Evolutionary conservation across 2,329 filamentous ascomycete genomes (phyloP).

Genomic region (Microcyclosporella mali): DNA sequence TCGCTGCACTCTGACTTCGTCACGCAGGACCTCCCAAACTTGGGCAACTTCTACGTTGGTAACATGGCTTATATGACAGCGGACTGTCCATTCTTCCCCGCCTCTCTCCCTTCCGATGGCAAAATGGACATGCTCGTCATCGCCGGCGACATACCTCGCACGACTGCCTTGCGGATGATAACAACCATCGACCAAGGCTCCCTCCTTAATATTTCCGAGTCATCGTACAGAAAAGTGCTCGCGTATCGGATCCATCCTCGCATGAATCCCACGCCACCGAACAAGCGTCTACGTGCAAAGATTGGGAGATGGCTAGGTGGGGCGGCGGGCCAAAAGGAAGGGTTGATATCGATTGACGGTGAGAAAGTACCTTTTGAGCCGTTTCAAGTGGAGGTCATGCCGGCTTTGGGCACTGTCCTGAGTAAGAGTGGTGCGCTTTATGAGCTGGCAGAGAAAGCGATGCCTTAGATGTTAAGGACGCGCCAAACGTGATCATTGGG

Average conservation of each 20-base stretch:
- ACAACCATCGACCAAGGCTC: conserved; percentile 63
- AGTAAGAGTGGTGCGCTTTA: conserved; percentile 67
- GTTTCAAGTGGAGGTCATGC: conserved; percentile 86
- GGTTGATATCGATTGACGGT: conserved; percentile 91
- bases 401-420: conserved; percentile 74
- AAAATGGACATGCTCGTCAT: conserved; percentile 78
- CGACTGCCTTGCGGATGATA: conserved; percentile 63
- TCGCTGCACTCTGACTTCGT: conserved; percentile 73
- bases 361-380: conserved; percentile 80
- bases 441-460: conserved; percentile 48
- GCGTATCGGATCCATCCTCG: conserved; percentile 76
- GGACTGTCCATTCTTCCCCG: conserved; percentile 80
- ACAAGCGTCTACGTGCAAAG: conserved; percentile 16
- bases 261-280: conserved; percentile 7
- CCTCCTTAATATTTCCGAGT: conserved; percentile 72
- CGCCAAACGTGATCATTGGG: neutral
- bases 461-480: conserved; percentile 13
- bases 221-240: conserved; percentile 77
- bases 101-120: conserved; percentile 75
- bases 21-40: conserved; percentile 62
- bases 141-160: conserved; percentile 64
- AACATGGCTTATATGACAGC: conserved; percentile 93
- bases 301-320: conserved; percentile 26
- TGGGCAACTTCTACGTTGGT: conserved; percentile 90
- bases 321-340: conserved; percentile 52